Conservation (phyloP, 768 basidiomycete genomes). For the Phlebiopsis gigantea region DNA sequence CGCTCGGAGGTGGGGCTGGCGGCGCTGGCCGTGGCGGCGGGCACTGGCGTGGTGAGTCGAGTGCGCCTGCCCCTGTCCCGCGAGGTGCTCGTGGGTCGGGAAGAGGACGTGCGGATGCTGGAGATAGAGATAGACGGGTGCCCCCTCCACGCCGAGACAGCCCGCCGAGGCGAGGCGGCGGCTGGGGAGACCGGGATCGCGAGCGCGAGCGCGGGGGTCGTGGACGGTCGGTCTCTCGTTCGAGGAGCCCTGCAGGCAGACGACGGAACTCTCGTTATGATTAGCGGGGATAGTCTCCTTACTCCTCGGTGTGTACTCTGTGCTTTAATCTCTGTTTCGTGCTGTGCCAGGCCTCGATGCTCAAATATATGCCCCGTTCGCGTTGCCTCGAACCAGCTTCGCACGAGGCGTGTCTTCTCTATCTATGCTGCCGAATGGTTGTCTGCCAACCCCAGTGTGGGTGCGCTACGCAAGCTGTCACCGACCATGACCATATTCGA, state of each 20-base stretch:
- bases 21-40: conserved; percentile 51
- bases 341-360: neutral
- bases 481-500: too few species aligned
- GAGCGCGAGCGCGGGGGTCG: neutral
- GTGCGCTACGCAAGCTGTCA: too few species aligned
- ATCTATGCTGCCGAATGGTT: too few species aligned
- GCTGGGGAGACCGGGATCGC: conserved; percentile 32
- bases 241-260: conserved; percentile 39
- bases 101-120: conserved; percentile 25
- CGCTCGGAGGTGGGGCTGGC: conserved; percentile 25
- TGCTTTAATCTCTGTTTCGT: neutral
- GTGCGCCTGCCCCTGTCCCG: conserved; percentile 35
- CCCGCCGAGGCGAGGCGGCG: conserved; percentile 22
- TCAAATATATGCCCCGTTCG: too few species aligned
- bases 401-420: too few species aligned
- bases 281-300: neutral
- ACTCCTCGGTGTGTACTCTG: neutral
- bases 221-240: conserved; percentile 34
- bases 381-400: too few species aligned
- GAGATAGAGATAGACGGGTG: conserved; percentile 37
- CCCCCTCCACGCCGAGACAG: conserved; percentile 26
- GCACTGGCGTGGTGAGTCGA: conserved; percentile 73
- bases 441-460: too few species aligned
- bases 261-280: conserved; percentile 23
- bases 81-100: conserved; percentile 41